phyloP scores from a whole-genome alignment of 208 protist genomes.

The Leishmania amazonensis region DNA sequence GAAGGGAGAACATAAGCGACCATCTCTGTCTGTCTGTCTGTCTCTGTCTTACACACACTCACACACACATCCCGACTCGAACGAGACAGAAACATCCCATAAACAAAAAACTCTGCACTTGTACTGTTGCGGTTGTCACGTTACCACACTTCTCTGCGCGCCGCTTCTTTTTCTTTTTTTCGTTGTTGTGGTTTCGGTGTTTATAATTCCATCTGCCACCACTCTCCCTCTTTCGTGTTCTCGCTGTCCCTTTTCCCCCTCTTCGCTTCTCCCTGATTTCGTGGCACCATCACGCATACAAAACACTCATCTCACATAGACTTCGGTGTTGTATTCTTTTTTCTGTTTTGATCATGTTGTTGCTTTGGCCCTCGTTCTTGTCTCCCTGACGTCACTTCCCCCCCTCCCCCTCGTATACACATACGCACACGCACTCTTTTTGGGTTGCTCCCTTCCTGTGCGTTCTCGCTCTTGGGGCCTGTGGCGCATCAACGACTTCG shows the following conservation, averaged over 20 bases:
- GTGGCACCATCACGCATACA: conserved; percentile 1
- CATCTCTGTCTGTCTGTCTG: not conserved
- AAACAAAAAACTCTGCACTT: not conserved
- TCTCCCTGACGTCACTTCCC: not conserved
- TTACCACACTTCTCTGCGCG: not conserved
- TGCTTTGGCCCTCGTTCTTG: conserved; percentile 3
- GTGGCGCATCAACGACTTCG: not conserved
- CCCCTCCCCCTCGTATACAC: not conserved
- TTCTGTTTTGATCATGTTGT: not conserved
- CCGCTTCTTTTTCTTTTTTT: conserved; percentile 5
- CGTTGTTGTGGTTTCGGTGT: not conserved
- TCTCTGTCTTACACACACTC: not conserved
- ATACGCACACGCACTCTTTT: not conserved
- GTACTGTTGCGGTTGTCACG: not conserved
- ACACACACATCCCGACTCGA: not conserved
- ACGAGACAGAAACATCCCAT: not conserved
- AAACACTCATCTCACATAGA: not conserved
- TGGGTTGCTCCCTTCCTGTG: not conserved
- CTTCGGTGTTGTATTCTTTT: not conserved
- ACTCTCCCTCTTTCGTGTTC: not conserved
- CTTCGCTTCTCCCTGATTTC: not conserved
- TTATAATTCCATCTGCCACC: not conserved
- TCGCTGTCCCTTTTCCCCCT: not conserved
- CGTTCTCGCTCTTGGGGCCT: not conserved
- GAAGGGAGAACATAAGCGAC: not conserved